phyloP scores from a whole-genome alignment of 2,329 filamentous ascomycete genomes.

The Alternaria sp. region DNA sequence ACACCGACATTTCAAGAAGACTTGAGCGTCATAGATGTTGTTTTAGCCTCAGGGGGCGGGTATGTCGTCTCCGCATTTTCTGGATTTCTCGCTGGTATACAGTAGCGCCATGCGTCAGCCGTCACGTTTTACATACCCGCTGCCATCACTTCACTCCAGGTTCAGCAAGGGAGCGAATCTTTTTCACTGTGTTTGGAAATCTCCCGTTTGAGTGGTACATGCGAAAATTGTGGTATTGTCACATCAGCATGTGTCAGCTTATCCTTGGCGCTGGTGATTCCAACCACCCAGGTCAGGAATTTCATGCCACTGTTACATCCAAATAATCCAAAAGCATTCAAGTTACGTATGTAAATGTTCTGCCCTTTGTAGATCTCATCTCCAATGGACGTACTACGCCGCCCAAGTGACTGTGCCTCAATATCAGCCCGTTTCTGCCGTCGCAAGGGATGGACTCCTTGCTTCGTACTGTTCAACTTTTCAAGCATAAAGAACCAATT shows the following conservation, averaged over 20 bases:
- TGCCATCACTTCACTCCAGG: background rate
- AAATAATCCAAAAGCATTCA: background rate
- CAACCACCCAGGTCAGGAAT: background rate
- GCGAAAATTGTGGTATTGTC: background rate
- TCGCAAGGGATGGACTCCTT: background rate
- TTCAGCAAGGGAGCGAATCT: background rate
- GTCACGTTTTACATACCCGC: background rate
- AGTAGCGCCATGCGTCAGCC: background rate
- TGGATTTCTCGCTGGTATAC: background rate
- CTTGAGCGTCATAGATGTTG: background rate
- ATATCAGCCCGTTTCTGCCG: background rate
- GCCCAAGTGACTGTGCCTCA: background rate
- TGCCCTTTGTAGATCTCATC: background rate
- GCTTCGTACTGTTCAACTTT: background rate
- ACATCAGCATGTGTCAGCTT: slow-evolving; percentile 4
- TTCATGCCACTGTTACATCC: background rate
- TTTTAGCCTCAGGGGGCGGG: background rate
- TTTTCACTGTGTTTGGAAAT: background rate
- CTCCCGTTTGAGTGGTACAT: background rate
- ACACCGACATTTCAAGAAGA: slow-evolving; percentile 35
- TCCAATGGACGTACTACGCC: background rate
- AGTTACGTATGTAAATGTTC: background rate
- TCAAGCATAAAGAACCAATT: background rate
- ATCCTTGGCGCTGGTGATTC: background rate
- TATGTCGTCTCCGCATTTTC: background rate